phyloP scores from a whole-genome alignment of 495 filamentous ascomycete genomes.

The Alectoria sarmentosa region DNA sequence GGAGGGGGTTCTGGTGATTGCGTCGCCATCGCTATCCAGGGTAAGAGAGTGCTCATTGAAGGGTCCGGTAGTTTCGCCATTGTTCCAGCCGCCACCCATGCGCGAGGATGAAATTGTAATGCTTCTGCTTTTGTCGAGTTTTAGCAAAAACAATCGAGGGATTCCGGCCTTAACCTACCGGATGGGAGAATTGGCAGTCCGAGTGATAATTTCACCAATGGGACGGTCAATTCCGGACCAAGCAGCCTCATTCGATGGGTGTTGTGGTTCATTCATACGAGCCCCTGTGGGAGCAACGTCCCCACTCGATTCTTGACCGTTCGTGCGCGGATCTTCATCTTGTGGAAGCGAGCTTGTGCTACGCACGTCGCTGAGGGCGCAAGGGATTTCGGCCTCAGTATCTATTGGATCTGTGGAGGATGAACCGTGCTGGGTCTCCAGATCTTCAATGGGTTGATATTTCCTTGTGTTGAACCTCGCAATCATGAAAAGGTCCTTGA shows the following conservation, averaged over 20 bases:
- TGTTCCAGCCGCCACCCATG: not conserved
- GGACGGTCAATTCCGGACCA: not conserved
- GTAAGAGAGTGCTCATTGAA: not conserved
- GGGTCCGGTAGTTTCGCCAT: not conserved
- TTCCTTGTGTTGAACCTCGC: not conserved
- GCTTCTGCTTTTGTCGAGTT: not conserved
- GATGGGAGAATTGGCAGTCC: not conserved
- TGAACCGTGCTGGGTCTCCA: not conserved
- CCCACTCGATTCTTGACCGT: not conserved
- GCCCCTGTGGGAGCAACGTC: not conserved
- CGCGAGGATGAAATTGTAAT: not conserved
- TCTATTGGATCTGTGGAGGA: not conserved
- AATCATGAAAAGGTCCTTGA: slow-evolving; percentile 5
- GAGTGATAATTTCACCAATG: not conserved
- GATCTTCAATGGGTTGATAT: not conserved
- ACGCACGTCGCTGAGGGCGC: not conserved
- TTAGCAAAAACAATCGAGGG: not conserved
- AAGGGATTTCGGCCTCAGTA: not conserved
- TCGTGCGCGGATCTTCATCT: not conserved
- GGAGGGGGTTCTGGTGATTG: not conserved
- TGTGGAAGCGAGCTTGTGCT: not conserved
- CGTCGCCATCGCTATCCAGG: not conserved
- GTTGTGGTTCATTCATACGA: not conserved
- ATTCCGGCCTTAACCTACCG: not conserved
- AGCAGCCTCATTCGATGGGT: not conserved